phyloP scores from a whole-genome alignment of 768 basidiomycete genomes.

The Hypholoma fasciculare region DNA sequence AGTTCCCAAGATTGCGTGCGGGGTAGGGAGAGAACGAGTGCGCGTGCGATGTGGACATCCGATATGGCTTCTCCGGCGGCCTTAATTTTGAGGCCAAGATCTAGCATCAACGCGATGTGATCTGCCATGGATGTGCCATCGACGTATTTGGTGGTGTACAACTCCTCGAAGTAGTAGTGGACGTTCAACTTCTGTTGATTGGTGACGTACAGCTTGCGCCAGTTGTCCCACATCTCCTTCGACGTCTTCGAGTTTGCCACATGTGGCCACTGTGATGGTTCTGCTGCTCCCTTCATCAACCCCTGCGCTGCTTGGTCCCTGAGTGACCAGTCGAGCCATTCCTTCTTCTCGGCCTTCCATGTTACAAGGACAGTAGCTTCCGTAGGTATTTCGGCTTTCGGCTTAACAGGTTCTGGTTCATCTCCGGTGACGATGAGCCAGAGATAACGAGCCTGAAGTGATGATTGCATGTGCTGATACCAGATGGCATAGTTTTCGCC shows the following conservation, averaged over 20 bases:
- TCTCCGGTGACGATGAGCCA: neutral
- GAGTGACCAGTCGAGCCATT: neutral
- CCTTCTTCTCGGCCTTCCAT: neutral
- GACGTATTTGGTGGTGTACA: conserved; percentile 13
- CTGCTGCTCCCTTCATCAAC: conserved; percentile 11
- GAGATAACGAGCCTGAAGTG: conserved; percentile 3
- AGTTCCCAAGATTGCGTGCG: neutral
- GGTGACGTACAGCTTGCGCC: neutral
- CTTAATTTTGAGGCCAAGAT: neutral
- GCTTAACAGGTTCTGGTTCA: neutral
- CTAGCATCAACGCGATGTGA: conserved; percentile 11
- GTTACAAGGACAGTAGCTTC: neutral
- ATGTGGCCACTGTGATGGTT: conserved; percentile 12
- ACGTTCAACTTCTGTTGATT: conserved; percentile 8
- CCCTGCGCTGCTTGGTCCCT: conserved; percentile 11
- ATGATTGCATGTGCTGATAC: conserved; percentile 4
- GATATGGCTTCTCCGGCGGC: neutral
- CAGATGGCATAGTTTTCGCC: conserved; percentile 3
- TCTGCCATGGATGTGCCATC: conserved; percentile 7
- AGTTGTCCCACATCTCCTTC: conserved; percentile 7
- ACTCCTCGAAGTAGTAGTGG: conserved; percentile 14
- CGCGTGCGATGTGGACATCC: neutral
- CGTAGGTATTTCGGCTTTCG: neutral
- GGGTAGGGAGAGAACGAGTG: neutral
- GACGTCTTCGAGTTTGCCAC: conserved; percentile 5